Conservation (phyloP, 768 basidiomycete species). For the Russula olivacea region DNA sequence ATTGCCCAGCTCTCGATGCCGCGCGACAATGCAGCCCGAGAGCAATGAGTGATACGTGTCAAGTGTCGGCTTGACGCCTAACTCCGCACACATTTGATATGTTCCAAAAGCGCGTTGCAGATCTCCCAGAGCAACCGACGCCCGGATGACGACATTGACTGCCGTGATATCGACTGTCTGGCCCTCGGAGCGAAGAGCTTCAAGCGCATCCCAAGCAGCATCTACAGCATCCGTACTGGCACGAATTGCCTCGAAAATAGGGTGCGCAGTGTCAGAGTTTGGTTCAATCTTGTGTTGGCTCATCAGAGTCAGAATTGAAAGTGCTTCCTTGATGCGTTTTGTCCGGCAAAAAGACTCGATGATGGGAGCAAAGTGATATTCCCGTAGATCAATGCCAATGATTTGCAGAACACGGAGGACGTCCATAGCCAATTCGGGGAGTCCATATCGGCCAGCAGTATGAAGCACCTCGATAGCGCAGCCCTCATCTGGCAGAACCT, state of each 20-base stretch:
- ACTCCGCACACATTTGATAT: constrained; percentile 58
- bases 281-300: constrained; percentile 48
- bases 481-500: constrained; percentile 67
- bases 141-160: constrained; percentile 64
- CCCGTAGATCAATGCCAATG: constrained; percentile 46
- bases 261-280: constrained; percentile 44
- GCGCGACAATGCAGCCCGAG: constrained; percentile 51
- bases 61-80: constrained; percentile 50
- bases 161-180: constrained; percentile 49
- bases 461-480: constrained; percentile 62
- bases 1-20: constrained; percentile 64
- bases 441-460: constrained; percentile 67
- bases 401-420: constrained; percentile 52
- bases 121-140: constrained; percentile 54
- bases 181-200: constrained; percentile 51
- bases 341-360: constrained; percentile 65
- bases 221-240: constrained; percentile 52
- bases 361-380: constrained; percentile 73
- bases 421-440: constrained; percentile 60
- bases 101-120: constrained; percentile 71
- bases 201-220: constrained; percentile 55
- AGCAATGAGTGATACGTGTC: constrained; percentile 68
- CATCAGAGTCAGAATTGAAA: constrained; percentile 56
- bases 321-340: constrained; percentile 54
- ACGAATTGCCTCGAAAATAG: constrained; percentile 47